Evolutionary conservation across 768 basidiomycete genomes (phyloP).

Genomic region (Rhizopogon rudus): DNA sequence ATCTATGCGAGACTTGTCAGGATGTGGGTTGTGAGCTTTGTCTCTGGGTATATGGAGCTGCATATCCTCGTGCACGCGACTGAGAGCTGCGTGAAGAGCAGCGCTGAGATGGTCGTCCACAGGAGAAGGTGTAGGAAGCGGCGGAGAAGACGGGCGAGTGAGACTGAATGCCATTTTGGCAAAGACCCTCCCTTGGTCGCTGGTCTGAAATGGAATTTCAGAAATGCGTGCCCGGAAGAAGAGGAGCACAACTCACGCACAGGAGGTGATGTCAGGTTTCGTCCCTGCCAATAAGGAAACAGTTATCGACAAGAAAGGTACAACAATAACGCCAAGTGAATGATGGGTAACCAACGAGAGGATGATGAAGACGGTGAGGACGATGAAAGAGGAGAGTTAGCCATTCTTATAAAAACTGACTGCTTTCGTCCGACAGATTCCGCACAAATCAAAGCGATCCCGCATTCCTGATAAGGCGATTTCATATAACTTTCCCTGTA

Average conservation of each 20-base stretch:
- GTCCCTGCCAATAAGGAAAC: too few species aligned
- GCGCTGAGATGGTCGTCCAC: conserved; percentile 31
- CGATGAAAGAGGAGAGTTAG: too few species aligned
- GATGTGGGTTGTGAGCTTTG: conserved; percentile 35
- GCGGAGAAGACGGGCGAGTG: conserved; percentile 29
- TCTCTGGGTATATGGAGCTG: conserved; percentile 12
- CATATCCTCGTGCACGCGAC: conserved; percentile 20
- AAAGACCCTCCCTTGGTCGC: background rate
- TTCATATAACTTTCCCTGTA: too few species aligned
- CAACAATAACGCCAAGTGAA: too few species aligned
- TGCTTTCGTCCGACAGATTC: too few species aligned
- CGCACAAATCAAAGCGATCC: too few species aligned
- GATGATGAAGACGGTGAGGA: too few species aligned
- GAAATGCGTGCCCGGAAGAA: background rate
- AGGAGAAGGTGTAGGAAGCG: background rate
- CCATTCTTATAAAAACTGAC: too few species aligned
- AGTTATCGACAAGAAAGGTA: too few species aligned
- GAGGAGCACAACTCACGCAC: background rate
- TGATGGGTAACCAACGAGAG: too few species aligned
- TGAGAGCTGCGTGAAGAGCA: conserved; percentile 35
- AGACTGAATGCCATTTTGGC: conserved; percentile 29
- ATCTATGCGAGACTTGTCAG: conserved; percentile 57
- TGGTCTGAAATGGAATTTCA: conserved; percentile 1
- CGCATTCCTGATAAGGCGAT: too few species aligned
- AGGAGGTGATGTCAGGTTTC: too few species aligned